Evolutionary conservation across 1,284 basidiomycete genomes (phyloP), one percentile per base, ranked within the genome.

Genomic region (Marasmius fiardii): DNA sequence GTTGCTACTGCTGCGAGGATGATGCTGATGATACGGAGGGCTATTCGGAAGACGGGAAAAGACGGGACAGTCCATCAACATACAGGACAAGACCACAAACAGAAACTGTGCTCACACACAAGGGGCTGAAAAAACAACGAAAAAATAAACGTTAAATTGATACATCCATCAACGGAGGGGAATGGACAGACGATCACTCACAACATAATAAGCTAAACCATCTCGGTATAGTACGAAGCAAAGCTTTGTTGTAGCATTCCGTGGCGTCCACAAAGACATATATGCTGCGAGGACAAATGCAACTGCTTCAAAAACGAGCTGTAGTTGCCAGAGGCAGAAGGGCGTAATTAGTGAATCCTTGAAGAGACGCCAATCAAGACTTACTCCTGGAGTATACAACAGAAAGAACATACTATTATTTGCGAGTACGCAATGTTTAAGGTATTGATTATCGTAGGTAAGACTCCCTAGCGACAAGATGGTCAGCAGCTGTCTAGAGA

Each of bases 371-470:
- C 2, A 39, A 3, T 20, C 4, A 14, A 49, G 20, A 54, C 45
- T 35, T 41, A 54, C 53, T 16, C 48, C 54, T 3, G 54, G 54
- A 11, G 48, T 48, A 47, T 48, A 55, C 8, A 55, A 6, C n/a
- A 50, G 18, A 14, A 20, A 8, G 12, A 55, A 3, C 4, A 8
- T 16, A 12, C 28, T 34, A 28, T 26, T 50, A 7, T 23, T 16
- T 3, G 34, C 8, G 7, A 55, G 12, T n/a, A 23, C 21, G 41
- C 54, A 55, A 12, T 31, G 4, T 43, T 28, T 41, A 4, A 51
- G 21, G 2, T 44, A 28, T n/a, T 18, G 18, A 33, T 14, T 41
- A 16, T 12, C 7, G 12, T 11, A n/a, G 39, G 16, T 41, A n/a
- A n/a, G n/a, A n/a, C n/a, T n/a, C n/a, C n/a, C n/a, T n/a, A n/a